Evolutionary conservation across 1,284 basidiomycete genomes (phyloP), one percentile per base, ranked within the genome.

Genomic region (Ustilago tritici): DNA sequence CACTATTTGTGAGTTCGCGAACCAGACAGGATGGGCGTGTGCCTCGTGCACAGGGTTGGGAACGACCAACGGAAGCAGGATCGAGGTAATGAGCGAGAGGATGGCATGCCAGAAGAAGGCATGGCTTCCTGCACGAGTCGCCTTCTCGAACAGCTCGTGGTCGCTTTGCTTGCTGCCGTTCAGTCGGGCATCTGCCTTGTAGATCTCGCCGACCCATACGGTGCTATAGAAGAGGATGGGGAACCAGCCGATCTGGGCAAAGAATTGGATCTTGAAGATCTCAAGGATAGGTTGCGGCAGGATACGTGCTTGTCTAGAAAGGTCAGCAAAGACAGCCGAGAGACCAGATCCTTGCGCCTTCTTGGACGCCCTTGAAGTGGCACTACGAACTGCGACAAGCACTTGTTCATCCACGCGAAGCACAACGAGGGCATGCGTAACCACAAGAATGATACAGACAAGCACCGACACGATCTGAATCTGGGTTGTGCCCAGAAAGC

Each of bases 41-140:
- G 63, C 32, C 31, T 63, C 68, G 40, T 61, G 65, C 34, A 61
- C 70, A 14, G 73, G 76, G n/a, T 73, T 78, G 14, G 78, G 68
- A 17, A 95, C 90, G 67, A 95, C 89, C 54, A 90, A 89, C 0
- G 95, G 95, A 12, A 95, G 87, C 31, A 92, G 78, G 56, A 94
- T 85, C 63, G 93, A 95, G 12, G 91, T 88, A 10, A 88, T 76
- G 12, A 98, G 89, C 3, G 92, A 90, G 11, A 95, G 87, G 12
- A 94, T 57, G 0, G 94, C 89, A 55, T 92, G 92, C 80, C 90
- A 91, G 83, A 97, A 92, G 58, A 97, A 88, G 0, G 95, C 93
- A 19, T 92, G 90, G 1, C 94, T 92, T 19, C 95, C 95, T 2
- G 93, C 89, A 4, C 95, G 91, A 0, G 92, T 93, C 0, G 92